phyloP scores from a whole-genome alignment of 1,139 yeast species.

The Scheffersomyces insectosa region DNA sequence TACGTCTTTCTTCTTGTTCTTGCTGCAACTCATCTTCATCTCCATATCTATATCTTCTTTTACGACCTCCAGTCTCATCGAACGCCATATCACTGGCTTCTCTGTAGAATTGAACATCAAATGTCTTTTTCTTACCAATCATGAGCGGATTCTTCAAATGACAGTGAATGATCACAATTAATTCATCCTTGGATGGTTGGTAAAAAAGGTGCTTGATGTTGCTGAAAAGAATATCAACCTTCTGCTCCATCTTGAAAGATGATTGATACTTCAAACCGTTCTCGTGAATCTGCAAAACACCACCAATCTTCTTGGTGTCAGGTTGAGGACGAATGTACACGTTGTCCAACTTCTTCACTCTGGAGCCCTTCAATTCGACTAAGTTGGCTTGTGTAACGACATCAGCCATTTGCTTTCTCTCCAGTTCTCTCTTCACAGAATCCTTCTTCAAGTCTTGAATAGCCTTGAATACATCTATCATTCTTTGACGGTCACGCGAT shows the following conservation, averaged over 20 bases:
- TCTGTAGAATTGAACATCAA: constrained; percentile 92
- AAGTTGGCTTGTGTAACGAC: constrained; percentile 91
- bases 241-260: constrained; percentile 76
- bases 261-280: constrained; percentile 95
- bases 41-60: constrained; percentile 88
- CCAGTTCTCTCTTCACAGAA: constrained; percentile 86
- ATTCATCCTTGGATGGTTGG: constrained; percentile 95
- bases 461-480: constrained; percentile 87
- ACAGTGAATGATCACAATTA: constrained; percentile 89
- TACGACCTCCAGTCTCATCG: constrained; percentile 96
- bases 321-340: constrained; percentile 95
- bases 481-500: constrained; percentile 87
- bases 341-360: constrained; percentile 84
- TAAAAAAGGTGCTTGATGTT: constrained; percentile 91
- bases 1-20: constrained; percentile 96
- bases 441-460: constrained; percentile 92
- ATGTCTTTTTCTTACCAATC: constrained; percentile 94
- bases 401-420: constrained; percentile 89
- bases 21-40: constrained; percentile 98
- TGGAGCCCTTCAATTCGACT: constrained; percentile 71
- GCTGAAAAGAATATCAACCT: constrained; percentile 83
- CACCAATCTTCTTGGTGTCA: constrained; percentile 92
- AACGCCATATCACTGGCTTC: constrained; percentile 96
- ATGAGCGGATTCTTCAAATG: constrained; percentile 90
- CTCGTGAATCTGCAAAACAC: constrained; percentile 87